Base-by-base conservation (phyloP, 225 moss, liverwort and hornwort species). In the Antitrichia curtipendula region DNA sequence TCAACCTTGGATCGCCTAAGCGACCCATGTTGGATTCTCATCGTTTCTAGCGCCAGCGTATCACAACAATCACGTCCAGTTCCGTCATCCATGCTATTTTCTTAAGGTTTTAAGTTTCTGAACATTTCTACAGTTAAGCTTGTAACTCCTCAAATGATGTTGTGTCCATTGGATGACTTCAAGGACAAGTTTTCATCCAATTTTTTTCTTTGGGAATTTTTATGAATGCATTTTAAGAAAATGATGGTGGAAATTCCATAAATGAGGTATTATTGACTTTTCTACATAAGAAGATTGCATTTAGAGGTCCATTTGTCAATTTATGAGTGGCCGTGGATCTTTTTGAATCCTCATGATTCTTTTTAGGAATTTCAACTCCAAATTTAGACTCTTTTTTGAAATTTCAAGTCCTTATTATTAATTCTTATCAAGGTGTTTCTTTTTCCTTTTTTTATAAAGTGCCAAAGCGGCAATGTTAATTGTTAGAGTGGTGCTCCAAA, bases 361-460 rank as follows among this genome's bases (percentile, higher is more conserved):
- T 13, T 38, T 0, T 0, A 0, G 1, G 23, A 66, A 38, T 22
- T n/a, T 68, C 36, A 11, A 38, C 38, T 38, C 38, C 7, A 68
- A 13, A 22, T 23, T 22, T 38, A 12, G 2, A 38, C 7, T 38
- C 36, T 6, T 36, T 63, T 23, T 23, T 68, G 4, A 22, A 66
- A 66, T 22, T 66, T 66, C 22, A 38, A n/a, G 7, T 38, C 22
- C 4, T 38, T 2, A 13, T 38, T 7, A 38, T 2, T 66, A 3
- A n/a, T n/a, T 66, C 13, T 38, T 23, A 13, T 38, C 8, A 23
- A 38, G 23, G 36, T 23, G n/a, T n/a, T n/a, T n/a, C n/a, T n/a
- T n/a, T n/a, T n/a, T n/a, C n/a, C n/a, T n/a, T n/a, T n/a, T n/a
- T n/a, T n/a, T n/a, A n/a, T n/a, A n/a, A n/a, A n/a, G n/a, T n/a